These are phyloP conservation scores for Glebionis coronaria DNA, from an alignment of 129 eudicot species.

Conservation along the genomic window DNA sequence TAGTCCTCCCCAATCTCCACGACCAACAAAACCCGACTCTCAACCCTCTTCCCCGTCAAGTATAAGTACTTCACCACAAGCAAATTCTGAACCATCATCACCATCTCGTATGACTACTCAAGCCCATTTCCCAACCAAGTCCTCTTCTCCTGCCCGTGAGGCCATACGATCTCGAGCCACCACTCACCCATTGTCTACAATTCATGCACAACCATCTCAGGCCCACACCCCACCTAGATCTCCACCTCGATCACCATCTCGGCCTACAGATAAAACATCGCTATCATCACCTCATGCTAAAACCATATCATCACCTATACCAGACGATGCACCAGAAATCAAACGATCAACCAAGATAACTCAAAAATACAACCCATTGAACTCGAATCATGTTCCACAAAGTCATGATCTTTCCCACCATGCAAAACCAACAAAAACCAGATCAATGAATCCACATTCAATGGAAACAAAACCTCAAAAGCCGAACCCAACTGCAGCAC, in stretches of 20 bases:
- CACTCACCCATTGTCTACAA: conserved; percentile 28
- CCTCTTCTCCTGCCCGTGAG: conserved; percentile 30
- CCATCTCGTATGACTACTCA: conserved; percentile 28
- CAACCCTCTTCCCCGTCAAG: conserved; percentile 24
- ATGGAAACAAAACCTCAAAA: conserved; percentile 32
- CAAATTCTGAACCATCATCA: conserved; percentile 28
- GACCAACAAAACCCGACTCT: conserved; percentile 34
- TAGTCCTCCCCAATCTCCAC: conserved; percentile 33
- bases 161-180: conserved; percentile 21
- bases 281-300: conserved; percentile 27
- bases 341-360: conserved; percentile 14
- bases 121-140: conserved; percentile 24
- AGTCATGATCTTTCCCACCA: conserved; percentile 12
- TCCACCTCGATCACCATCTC: conserved; percentile 32
- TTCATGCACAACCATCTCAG: conserved; percentile 33
- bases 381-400: conserved; percentile 19
- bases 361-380: neutral
- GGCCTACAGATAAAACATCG: conserved; percentile 24
- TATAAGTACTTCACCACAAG: conserved; percentile 5
- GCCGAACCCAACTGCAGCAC: conserved; percentile 23
- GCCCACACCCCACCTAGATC: conserved; percentile 36
- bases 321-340: conserved; percentile 14
- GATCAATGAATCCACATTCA: conserved; percentile 29
- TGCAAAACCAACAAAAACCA: conserved; percentile 29
- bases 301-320: neutral